phyloP scores from a whole-genome alignment of 2,329 filamentous ascomycete genomes.

The Phaeoacremonium minimum region DNA sequence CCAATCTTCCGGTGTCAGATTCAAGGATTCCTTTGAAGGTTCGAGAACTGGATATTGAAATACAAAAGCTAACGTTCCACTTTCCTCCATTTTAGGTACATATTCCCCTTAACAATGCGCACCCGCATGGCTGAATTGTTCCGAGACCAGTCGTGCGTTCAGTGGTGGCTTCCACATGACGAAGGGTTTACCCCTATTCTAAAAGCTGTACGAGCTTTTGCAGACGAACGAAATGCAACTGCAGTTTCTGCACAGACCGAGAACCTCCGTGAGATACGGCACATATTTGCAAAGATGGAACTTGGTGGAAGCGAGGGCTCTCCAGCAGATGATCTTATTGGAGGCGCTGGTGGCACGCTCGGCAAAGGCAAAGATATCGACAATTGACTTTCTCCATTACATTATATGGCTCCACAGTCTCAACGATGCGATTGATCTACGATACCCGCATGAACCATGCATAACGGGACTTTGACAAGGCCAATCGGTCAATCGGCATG shows the following conservation, averaged over 20 bases:
- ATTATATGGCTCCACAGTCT: no score
- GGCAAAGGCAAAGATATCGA: background rate
- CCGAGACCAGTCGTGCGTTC: constrained; percentile 62
- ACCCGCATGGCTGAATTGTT: constrained; percentile 73
- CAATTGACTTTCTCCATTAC: no score
- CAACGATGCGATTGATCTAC: no score
- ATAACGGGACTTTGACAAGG: no score
- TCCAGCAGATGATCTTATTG: background rate
- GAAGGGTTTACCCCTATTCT: constrained; percentile 72
- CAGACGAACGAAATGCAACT: constrained; percentile 67
- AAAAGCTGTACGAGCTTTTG: constrained; percentile 73
- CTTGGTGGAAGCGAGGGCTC: constrained; percentile 25
- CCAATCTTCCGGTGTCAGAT: no score
- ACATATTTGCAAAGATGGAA: constrained; percentile 63
- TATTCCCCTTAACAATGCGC: constrained; percentile 73
- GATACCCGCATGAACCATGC: no score
- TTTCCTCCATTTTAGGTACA: constrained; percentile 57
- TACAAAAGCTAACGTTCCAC: no score
- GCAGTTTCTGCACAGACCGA: constrained; percentile 55
- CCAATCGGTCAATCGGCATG: no score
- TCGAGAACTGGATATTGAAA: no score
- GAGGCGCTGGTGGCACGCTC: background rate
- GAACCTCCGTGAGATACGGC: constrained; percentile 69
- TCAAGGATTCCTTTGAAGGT: no score
- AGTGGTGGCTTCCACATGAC: constrained; percentile 88